Evolutionary conservation across 208 protist species (phyloP).

Genomic region (Acanthamoeba divionensis): DNA sequence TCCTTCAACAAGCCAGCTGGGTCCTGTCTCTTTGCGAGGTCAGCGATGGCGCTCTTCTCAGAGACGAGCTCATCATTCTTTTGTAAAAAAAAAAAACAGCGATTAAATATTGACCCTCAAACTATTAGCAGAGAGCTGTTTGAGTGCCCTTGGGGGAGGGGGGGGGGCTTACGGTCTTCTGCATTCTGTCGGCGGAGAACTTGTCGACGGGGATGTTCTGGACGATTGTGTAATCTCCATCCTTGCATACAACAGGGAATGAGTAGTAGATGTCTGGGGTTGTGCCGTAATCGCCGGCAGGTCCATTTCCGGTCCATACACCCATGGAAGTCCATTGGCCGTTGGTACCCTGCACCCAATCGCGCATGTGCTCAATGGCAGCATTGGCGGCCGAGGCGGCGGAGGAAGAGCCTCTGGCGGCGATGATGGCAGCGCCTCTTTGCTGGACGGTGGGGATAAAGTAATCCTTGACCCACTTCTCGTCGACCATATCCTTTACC

Average conservation of each 20-base stretch:
- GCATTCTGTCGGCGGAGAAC: slow-evolving; percentile 55
- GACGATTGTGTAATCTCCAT: slow-evolving; percentile 41
- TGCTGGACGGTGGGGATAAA: slow-evolving; percentile 88
- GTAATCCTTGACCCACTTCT: slow-evolving; percentile 78
- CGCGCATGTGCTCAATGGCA: slow-evolving; percentile 75
- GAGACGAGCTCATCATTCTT: slow-evolving; percentile 25
- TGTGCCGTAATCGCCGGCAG: slow-evolving; percentile 47
- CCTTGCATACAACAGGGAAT: slow-evolving; percentile 53
- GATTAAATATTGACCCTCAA: too few relatives aligned
- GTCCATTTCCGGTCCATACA: slow-evolving; percentile 40
- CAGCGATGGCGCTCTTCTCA: not conserved
- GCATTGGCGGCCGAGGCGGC: slow-evolving; percentile 92
- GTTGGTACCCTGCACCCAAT: slow-evolving; percentile 80
- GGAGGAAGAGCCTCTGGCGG: slow-evolving; percentile 82
- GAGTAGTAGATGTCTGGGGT: slow-evolving; percentile 53
- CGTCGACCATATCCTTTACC: slow-evolving; percentile 77
- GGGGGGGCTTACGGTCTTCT: slow-evolving; percentile 2
- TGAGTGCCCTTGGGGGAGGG: not conserved
- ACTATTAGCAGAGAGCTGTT: not conserved
- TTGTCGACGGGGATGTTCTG: slow-evolving; percentile 52
- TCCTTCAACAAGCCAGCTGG: slow-evolving; percentile 14
- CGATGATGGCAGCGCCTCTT: slow-evolving; percentile 87
- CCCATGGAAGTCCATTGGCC: slow-evolving; percentile 44
- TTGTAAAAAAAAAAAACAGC: not conserved
- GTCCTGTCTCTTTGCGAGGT: not conserved